These are phyloP conservation scores for Conticribra weissflogii DNA, from an alignment of 108 stramenopile genomes.

Conservation along the genomic window DNA sequence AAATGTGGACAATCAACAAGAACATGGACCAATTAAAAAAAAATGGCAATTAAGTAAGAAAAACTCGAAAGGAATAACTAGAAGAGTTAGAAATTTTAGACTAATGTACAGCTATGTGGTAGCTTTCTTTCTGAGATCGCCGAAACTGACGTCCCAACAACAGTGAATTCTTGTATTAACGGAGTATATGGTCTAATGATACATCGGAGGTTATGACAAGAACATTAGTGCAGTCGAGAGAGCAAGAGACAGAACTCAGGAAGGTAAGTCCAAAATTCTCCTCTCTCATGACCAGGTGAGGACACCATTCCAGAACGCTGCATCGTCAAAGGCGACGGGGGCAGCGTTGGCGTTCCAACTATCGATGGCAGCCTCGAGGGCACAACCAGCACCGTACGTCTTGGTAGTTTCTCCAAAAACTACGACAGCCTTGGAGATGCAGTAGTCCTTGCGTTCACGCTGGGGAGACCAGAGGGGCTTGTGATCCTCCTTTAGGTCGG, in stretches of 20 bases:
- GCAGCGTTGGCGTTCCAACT: neutral
- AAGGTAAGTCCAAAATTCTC: constrained; percentile 11
- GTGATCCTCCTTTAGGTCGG: neutral
- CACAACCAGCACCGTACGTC: constrained; percentile 29
- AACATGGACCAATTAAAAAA: neutral
- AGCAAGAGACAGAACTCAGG: constrained; percentile 16
- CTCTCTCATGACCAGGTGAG: constrained; percentile 45
- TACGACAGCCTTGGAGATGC: constrained; percentile 47
- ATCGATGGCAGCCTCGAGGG: constrained; percentile 18
- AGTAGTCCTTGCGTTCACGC: constrained; percentile 23
- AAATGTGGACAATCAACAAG: neutral
- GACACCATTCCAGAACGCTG: constrained; percentile 44
- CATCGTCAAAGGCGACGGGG: constrained; percentile 33
- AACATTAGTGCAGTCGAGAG: constrained; percentile 4
- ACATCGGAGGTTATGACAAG: constrained; percentile 12
- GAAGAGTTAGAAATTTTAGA: constrained; percentile 14
- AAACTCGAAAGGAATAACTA: no score
- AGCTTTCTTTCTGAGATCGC: constrained; percentile 24
- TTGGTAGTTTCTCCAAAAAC: constrained; percentile 31
- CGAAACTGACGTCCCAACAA: constrained; percentile 11
- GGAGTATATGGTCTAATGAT: constrained; percentile 8
- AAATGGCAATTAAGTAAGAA: no score
- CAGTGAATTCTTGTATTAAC: constrained; percentile 35
- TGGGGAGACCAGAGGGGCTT: neutral
- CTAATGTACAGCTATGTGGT: constrained; percentile 27